These are phyloP conservation scores for Trichoderma aggressivum DNA, from an alignment of 2,329 filamentous ascomycete species.

Conservation along the genomic window DNA sequence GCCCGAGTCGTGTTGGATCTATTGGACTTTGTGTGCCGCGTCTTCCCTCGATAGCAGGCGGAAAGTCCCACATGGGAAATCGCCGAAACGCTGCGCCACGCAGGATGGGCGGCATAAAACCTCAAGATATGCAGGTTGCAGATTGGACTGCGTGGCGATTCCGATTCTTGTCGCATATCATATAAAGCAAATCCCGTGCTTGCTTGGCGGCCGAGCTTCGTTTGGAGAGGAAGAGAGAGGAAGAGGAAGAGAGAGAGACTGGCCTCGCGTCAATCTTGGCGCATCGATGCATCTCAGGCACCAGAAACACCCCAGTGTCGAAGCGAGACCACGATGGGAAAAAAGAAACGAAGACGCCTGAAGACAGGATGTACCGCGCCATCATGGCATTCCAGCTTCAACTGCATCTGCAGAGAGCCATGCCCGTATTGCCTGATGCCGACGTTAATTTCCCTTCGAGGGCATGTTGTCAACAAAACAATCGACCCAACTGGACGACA, in stretches of 20 bases:
- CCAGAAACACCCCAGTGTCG: background rate
- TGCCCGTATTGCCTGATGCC: background rate
- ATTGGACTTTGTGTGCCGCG: background rate
- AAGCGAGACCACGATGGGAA: background rate
- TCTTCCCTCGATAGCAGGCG: background rate
- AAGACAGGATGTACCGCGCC: background rate
- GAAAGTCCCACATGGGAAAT: slow-evolving; percentile 5
- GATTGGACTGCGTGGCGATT: background rate
- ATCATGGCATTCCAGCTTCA: background rate
- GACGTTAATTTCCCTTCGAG: background rate
- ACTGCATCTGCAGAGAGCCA: background rate
- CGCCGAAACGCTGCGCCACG: slow-evolving; percentile 17
- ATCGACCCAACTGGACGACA: background rate
- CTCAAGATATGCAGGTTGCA: background rate
- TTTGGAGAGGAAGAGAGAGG: background rate
- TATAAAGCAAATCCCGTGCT: background rate
- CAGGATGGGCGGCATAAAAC: background rate
- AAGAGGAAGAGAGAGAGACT: background rate
- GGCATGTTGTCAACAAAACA: background rate
- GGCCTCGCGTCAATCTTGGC: background rate
- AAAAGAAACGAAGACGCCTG: background rate
- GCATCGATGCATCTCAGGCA: background rate
- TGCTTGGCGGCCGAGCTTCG: background rate
- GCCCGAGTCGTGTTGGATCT: background rate
- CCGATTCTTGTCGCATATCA: background rate